Percentiles rank a stretch among this genome's conserved stretches.
These are phyloP conservation scores for Lentithecium fluviatile DNA, from an alignment of 495 filamentous ascomycete genomes.

Conservation along the genomic window DNA sequence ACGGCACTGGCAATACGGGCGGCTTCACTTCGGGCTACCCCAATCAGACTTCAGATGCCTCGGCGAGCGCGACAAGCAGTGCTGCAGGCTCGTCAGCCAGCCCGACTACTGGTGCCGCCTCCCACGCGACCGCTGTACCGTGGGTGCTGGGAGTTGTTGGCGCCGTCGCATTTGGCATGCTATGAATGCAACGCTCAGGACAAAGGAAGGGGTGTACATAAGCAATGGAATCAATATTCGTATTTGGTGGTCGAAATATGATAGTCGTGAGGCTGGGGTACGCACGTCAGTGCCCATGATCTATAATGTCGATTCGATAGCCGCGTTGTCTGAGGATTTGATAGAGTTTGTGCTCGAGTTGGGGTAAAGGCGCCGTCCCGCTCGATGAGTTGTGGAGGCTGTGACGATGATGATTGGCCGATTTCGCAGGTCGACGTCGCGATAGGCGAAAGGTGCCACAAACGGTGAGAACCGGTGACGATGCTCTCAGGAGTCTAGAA, in stretches of 20 bases:
- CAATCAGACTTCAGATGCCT: conserved; percentile 28
- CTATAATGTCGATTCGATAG: no score
- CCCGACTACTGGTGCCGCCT: conserved; percentile 14
- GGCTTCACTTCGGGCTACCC: conserved; percentile 25
- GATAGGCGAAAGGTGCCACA: no score
- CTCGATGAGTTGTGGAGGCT: no score
- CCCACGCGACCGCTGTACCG: conserved; percentile 15
- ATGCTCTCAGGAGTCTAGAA: no score
- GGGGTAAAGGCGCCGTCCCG: no score
- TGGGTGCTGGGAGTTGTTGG: conserved; percentile 32
- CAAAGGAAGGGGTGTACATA: background rate
- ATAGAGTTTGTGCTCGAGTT: no score
- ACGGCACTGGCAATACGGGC: conserved; percentile 47
- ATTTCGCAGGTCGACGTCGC: background rate
- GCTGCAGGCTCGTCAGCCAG: conserved; percentile 6
- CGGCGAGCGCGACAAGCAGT: background rate
- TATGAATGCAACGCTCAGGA: conserved; percentile 12
- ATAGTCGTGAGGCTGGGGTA: no score
- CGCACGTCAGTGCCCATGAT: no score
- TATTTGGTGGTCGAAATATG: background rate
- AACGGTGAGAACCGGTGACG: no score
- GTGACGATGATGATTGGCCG: background rate
- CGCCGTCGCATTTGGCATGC: conserved; percentile 17
- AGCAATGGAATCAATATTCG: no score
- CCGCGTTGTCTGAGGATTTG: no score